These are phyloP conservation scores for Euphrasia arctica DNA, from an alignment of 305 asterid genomes.

Conservation along the genomic window DNA sequence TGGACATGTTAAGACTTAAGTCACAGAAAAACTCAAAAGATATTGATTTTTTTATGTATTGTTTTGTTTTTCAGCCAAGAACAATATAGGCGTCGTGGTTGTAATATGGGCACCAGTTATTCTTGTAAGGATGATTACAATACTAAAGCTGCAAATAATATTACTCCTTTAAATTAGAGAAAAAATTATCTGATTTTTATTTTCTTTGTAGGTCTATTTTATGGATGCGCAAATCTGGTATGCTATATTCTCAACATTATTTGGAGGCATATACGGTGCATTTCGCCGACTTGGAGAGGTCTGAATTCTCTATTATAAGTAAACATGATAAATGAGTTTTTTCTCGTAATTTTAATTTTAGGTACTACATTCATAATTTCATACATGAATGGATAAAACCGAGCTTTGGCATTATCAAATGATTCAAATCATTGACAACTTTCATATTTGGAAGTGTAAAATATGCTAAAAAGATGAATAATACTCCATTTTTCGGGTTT, in stretches of 20 bases:
- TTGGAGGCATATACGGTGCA: constrained; percentile 94
- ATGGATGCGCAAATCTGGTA: constrained; percentile 97
- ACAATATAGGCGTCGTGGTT: constrained; percentile 73
- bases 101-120: constrained; percentile 90
- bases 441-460: background rate
- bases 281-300: constrained; percentile 98
- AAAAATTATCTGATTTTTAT: constrained; percentile 1
- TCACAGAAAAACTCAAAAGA: background rate
- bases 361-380: too few relatives aligned
- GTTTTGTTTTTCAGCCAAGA: constrained; percentile 56
- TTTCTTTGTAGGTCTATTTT: constrained; percentile 69
- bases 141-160: constrained; percentile 12
- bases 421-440: background rate
- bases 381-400: background rate
- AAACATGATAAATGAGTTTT: background rate
- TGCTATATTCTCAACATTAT: constrained; percentile 87
- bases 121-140: constrained; percentile 45
- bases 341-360: too few relatives aligned
- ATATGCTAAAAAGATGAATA: constrained; percentile 10
- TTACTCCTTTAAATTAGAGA: constrained; percentile 9
- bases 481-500: background rate
- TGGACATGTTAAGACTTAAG: constrained; percentile 1
- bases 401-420: background rate
- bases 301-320: constrained; percentile 7
- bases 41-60: background rate